These are phyloP conservation scores for Phlyctochytrium arcticum DNA, from an alignment of 192 early-diverging fungal species.

Conservation along the genomic window DNA sequence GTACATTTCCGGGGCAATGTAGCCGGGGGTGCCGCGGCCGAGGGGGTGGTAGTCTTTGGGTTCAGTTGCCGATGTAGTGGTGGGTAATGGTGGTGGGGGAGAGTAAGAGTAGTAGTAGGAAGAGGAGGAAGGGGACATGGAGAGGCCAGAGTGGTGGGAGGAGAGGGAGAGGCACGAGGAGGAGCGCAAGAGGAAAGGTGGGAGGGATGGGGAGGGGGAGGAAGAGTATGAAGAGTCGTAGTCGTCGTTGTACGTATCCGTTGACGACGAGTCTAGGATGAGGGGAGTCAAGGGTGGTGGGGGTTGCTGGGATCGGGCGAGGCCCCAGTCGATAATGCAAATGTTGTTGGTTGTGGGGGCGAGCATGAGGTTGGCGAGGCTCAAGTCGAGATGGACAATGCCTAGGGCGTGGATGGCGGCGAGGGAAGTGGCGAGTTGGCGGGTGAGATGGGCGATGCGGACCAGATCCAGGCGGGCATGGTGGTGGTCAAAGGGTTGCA, in stretches of 20 bases:
- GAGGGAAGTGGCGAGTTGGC: conserved; percentile 2
- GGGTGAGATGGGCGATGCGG: not conserved
- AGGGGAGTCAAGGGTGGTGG: too few species aligned
- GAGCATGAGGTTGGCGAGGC: conserved; percentile 38
- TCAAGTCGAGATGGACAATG: conserved; percentile 70
- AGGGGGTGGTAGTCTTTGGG: conserved; percentile 29
- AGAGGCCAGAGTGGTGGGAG: too few species aligned
- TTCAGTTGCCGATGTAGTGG: too few species aligned
- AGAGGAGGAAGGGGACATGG: too few species aligned
- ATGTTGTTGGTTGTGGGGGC: conserved; percentile 28
- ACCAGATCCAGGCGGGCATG: conserved; percentile 13
- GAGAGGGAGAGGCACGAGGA: too few species aligned
- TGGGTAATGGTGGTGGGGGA: too few species aligned
- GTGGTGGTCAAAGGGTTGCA: not conserved
- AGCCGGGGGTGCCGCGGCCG: conserved; percentile 70
- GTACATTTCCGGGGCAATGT: conserved; percentile 53
- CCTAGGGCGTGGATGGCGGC: conserved; percentile 54
- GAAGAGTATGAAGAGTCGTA: too few species aligned
- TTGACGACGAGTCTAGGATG: too few species aligned
- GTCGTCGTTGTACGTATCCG: too few species aligned
- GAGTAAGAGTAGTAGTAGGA: too few species aligned
- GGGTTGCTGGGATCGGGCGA: conserved; percentile 47
- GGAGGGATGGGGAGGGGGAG: too few species aligned
- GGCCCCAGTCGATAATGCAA: conserved; percentile 73
- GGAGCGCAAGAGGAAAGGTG: too few species aligned